phyloP scores from a whole-genome alignment of 345 rosid species.

The Brassica napus region DNA sequence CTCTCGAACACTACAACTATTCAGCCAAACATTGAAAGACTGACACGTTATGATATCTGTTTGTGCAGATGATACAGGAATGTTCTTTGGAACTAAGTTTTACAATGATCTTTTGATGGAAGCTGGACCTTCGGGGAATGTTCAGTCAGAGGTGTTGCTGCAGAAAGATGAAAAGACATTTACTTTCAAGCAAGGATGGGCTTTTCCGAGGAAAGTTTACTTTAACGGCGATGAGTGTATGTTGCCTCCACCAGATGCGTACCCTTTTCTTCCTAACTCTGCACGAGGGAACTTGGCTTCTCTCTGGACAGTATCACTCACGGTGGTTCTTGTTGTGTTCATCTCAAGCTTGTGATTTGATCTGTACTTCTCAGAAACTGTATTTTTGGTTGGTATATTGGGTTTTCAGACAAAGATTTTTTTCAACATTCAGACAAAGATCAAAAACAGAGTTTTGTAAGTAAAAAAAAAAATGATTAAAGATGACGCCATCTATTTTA shows the following conservation, averaged over 20 bases:
- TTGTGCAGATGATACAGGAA: conserved; percentile 78
- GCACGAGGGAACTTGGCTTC: conserved; percentile 40
- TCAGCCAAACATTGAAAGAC: background rate
- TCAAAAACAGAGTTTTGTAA: background rate
- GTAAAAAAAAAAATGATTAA: background rate
- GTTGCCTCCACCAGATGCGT: conserved; percentile 83
- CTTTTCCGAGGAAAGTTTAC: conserved; percentile 83
- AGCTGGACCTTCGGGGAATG: conserved; percentile 84
- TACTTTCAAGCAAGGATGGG: conserved; percentile 91
- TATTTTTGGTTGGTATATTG: background rate
- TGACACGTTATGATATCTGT: background rate
- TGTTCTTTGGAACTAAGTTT: conserved; percentile 78
- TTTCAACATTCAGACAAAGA: background rate
- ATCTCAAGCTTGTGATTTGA: conserved; percentile 39
- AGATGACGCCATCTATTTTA: background rate
- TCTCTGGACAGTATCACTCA: conserved; percentile 28
- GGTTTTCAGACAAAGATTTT: background rate
- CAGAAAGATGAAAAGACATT: conserved; percentile 76
- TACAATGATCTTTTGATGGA: conserved; percentile 85
- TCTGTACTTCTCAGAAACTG: background rate
- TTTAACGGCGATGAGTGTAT: conserved; percentile 92
- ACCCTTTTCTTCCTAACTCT: conserved; percentile 76
- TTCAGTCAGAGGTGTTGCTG: conserved; percentile 81
- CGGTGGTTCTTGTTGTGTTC: conserved; percentile 35
- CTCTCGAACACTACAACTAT: too few species aligned